Conservation (phyloP, 2,329 filamentous ascomycete genomes). For the Capronia americana region DNA sequence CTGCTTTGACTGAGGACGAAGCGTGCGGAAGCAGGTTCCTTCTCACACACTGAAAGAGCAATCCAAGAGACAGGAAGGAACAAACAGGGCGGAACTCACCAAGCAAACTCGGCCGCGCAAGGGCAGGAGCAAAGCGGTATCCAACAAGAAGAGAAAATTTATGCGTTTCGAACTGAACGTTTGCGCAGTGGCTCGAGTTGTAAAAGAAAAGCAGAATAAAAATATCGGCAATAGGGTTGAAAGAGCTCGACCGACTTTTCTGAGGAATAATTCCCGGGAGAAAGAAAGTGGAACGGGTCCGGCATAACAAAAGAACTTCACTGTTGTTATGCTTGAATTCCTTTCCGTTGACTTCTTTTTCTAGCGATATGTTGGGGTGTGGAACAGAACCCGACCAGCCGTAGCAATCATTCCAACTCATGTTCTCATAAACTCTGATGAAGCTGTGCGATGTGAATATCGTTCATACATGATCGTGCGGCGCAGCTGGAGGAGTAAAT, state of each 20-base stretch:
- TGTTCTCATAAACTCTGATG: conserved; percentile 6
- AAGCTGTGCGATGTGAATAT: not conserved
- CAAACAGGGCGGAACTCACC: conserved; percentile 20
- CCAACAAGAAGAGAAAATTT: not conserved
- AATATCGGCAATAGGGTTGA: not conserved
- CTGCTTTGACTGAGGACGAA: conserved; percentile 5
- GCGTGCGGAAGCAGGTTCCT: not conserved
- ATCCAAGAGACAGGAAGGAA: conserved; percentile 2
- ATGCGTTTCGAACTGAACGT: not conserved
- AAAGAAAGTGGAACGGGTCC: not conserved
- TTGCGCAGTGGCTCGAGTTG: conserved; percentile 2
- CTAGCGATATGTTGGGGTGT: conserved; percentile 18
- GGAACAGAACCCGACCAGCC: conserved; percentile 1
- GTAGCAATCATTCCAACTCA: not conserved
- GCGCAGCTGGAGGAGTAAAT: conserved; percentile 52
- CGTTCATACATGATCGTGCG: conserved; percentile 57
- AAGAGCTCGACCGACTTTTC: not conserved
- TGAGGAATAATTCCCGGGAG: not conserved
- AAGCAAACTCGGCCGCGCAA: conserved; percentile 1
- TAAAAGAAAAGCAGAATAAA: not conserved
- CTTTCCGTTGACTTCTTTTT: conserved; percentile 9
- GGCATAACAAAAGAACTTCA: conserved; percentile 14
- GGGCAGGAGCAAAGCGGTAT: conserved; percentile 18
- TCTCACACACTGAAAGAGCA: conserved; percentile 17
- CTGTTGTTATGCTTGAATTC: conserved; percentile 9